A percentile compares a stretch with the other conserved stretches of the same genome.
phyloP scores from a whole-genome alignment of 2,329 filamentous ascomycete species.

The Parafenestella ontariensis region DNA sequence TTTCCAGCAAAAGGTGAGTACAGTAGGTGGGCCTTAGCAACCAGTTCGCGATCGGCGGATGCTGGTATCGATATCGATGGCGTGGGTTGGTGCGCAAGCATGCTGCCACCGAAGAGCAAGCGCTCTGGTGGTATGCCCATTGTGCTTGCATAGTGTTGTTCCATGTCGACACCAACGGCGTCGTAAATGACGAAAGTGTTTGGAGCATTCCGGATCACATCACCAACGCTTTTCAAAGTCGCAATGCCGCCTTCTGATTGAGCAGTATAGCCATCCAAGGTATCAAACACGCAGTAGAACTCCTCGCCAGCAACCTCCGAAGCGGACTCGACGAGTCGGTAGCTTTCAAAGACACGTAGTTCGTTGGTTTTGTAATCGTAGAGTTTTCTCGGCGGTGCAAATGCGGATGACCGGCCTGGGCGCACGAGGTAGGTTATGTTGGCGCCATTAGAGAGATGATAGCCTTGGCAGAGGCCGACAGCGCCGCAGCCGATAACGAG shows the following conservation, averaged over 20 bases:
- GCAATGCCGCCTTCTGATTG: conserved; percentile 23
- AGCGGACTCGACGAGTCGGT: conserved; percentile 25
- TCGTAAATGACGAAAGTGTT: conserved; percentile 24
- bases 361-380: conserved; percentile 28
- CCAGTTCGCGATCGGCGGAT: conserved; percentile 7
- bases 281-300: conserved; percentile 28
- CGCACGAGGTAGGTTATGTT: conserved; percentile 34
- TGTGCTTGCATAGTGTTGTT: conserved; percentile 18
- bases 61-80: conserved; percentile 15
- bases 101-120: conserved; percentile 16
- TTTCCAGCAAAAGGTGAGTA: conserved; percentile 4
- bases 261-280: conserved; percentile 27
- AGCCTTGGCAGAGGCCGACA: conserved; percentile 28
- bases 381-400: conserved; percentile 22
- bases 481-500: conserved; percentile 32
- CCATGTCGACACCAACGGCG: conserved; percentile 23
- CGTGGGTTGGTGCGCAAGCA: conserved; percentile 31
- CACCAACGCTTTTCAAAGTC: conserved; percentile 14
- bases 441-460: conserved; percentile 21
- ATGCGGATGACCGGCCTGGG: conserved; percentile 26
- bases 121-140: conserved; percentile 14
- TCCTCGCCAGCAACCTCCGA: conserved; percentile 19
- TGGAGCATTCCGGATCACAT: conserved; percentile 16
- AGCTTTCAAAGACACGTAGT: conserved; percentile 19
- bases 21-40: conserved; percentile 20